phyloP scores from a whole-genome alignment of 805 yeast genomes.

The Candida dajiaensis region DNA sequence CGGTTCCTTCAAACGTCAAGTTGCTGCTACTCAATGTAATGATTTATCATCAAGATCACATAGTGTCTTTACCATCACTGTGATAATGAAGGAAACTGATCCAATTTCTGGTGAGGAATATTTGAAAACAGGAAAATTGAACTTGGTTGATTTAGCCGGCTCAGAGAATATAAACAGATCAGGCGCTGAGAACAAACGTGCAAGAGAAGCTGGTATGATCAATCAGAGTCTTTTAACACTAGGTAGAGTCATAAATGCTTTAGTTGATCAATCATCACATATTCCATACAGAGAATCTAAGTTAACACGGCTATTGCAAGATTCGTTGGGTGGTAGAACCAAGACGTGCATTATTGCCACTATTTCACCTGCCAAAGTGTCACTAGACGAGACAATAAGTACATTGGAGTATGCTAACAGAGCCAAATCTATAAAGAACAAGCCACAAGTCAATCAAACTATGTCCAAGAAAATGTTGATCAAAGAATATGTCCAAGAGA shows the following conservation, averaged over 20 bases:
- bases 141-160: conserved; percentile 91
- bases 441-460: conserved; percentile 55
- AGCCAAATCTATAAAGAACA: conserved; percentile 69
- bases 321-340: conserved; percentile 79
- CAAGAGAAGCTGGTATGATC: conserved; percentile 88
- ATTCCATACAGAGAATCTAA: conserved; percentile 85
- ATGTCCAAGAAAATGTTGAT: conserved; percentile 54
- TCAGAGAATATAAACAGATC: conserved; percentile 80
- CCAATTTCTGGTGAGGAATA: conserved; percentile 44
- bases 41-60: conserved; percentile 77
- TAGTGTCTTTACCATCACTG: conserved; percentile 68
- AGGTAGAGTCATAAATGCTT: conserved; percentile 78
- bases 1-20: conserved; percentile 61
- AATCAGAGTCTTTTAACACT: conserved; percentile 79
- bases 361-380: conserved; percentile 68
- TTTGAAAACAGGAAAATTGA: conserved; percentile 58
- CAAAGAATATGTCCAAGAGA: conserved; percentile 47
- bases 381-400: conserved; percentile 69
- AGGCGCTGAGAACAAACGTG: conserved; percentile 79
- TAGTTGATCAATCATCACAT: conserved; percentile 59
- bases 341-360: conserved; percentile 82
- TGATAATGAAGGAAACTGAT: conserved; percentile 44
- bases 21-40: conserved; percentile 74
- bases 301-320: conserved; percentile 71
- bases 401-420: conserved; percentile 80